phyloP scores from a whole-genome alignment of 2,329 filamentous ascomycete genomes.

The Leptoxyphium fumago region DNA sequence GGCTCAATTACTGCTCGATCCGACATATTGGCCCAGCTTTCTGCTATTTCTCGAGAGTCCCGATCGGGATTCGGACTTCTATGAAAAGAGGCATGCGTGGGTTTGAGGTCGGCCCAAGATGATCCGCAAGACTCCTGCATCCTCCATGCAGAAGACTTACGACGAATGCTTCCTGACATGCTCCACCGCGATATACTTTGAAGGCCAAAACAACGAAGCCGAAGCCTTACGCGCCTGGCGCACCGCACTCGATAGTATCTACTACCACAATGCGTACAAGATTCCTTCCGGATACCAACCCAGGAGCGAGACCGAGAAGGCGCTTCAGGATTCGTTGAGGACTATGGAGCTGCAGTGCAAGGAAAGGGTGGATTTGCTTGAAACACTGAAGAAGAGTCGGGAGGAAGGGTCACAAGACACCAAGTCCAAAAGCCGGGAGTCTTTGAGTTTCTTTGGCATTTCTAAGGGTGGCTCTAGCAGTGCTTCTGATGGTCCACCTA shows the following conservation, averaged over 20 bases:
- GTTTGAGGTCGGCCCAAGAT: conserved; percentile 15
- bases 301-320: conserved; percentile 68
- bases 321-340: conserved; percentile 64
- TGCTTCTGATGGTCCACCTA: conserved; percentile 19
- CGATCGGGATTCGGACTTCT: not conserved
- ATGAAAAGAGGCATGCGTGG: not conserved
- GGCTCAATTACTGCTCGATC: too few relatives aligned
- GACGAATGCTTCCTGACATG: conserved; percentile 92
- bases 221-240: conserved; percentile 89
- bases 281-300: conserved; percentile 54
- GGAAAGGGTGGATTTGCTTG: conserved; percentile 77
- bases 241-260: conserved; percentile 74
- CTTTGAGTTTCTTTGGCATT: conserved; percentile 6
- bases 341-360: conserved; percentile 84
- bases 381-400: conserved; percentile 57
- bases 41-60: not conserved
- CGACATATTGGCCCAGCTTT: too few relatives aligned
- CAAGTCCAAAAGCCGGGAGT: conserved; percentile 15
- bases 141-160: conserved; percentile 88
- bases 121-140: conserved; percentile 47
- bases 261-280: conserved; percentile 67
- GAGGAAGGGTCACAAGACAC: conserved; percentile 34
- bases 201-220: conserved; percentile 81
- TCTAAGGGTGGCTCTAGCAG: conserved; percentile 2
- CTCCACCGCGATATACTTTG: conserved; percentile 92